phyloP scores from a whole-genome alignment of 306 rosid species.

The Senna tora region DNA sequence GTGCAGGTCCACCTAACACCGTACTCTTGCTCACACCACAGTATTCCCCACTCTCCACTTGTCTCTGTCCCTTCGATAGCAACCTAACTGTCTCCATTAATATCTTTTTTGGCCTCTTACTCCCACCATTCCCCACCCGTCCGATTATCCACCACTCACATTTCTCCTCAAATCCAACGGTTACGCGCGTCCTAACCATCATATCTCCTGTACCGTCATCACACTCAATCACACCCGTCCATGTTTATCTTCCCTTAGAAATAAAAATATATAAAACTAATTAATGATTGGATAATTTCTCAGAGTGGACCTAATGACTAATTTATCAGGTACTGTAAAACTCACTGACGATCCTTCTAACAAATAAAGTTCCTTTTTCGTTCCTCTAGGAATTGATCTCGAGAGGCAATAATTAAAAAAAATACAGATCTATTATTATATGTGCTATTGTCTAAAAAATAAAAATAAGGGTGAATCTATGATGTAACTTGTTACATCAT shows the following conservation, averaged over 20 bases:
- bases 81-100: not conserved
- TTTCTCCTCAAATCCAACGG: not conserved
- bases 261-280: no score
- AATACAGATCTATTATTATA: no score
- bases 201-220: not conserved
- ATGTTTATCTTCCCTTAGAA: slow-evolving; percentile 12
- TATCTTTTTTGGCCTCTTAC: not conserved
- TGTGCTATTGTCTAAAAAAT: no score
- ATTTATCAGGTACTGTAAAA: no score
- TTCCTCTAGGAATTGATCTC: no score
- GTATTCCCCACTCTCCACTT: not conserved
- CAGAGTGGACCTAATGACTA: no score
- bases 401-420: no score
- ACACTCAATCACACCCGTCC: not conserved
- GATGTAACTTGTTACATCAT: no score
- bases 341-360: no score
- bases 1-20: not conserved
- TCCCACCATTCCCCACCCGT: slow-evolving; percentile 29
- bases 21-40: not conserved
- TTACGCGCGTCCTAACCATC: not conserved
- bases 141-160: not conserved
- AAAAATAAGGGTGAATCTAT: no score
- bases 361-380: no score
- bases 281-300: no score
- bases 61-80: slow-evolving; percentile 8